Base-by-base conservation (phyloP, 495 filamentous ascomycete genomes). In the Aspergillus panamensis region DNA sequence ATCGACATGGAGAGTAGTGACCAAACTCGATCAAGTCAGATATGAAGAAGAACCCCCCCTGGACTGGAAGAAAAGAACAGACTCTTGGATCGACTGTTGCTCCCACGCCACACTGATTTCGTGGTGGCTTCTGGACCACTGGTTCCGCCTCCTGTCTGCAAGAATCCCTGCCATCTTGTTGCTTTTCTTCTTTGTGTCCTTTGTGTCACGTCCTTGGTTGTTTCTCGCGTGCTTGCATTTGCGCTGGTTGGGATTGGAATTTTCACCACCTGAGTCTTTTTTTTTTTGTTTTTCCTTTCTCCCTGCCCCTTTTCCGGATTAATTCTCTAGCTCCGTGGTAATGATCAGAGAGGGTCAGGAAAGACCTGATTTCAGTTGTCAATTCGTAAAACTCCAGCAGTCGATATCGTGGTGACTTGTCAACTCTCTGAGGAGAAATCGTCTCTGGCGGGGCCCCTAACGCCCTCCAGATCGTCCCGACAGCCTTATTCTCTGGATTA, bases 101-200 rank as follows among this genome's bases (percentile, higher is more conserved):
- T 51, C 58, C 17, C 58, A 55, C 59, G 59, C 61, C 65, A 61
- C 69, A 69, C 61, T 67, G 66, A 63, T 65, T 71, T 69, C 71
- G 73, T 76, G 73, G 73, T 74, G 64, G 55, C 5, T 50, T 76
- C 69, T 73, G 49, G 55, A 40, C 73, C 73, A 76, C 58, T 71
- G 66, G 62, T 68, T 72, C 49, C 43, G 51, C 42, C 59, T 61
- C 57, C 61, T 45, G 40, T 48, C 62, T 61, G 61, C 58, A 61
- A 35, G 53, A 52, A 67, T 64, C 65, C 65, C 65, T 67, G 65
- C 53, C 61, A 58, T 40, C 43, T 51, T 40, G 59, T 31, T 53
- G 55, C 51, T 45, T 48, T 59, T 62, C 55, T 61, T 61, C 59
- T 62, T 56, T 45, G 55, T 25, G 25, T 25, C 40, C 51, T 50